Evolutionary conservation across 148 eudicot genomes (phyloP).

Genomic region (Euryodendron excelsum): DNA sequence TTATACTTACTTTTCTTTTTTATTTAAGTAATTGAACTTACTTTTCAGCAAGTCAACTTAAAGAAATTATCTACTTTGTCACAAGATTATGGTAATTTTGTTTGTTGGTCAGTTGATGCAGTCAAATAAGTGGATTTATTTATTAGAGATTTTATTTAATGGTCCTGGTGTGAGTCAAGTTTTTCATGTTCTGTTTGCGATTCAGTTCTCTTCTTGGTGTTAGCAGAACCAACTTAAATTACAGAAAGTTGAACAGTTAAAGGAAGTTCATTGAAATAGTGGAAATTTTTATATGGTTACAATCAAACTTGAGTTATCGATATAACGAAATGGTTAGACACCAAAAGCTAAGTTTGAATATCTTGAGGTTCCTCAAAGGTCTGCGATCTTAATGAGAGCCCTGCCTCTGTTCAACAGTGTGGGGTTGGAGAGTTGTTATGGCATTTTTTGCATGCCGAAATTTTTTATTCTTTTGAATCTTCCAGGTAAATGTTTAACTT

Average conservation of each 20-base stretch:
- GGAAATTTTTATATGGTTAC: neutral
- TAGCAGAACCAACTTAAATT: neutral
- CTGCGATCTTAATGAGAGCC: no score
- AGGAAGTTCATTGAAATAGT: neutral
- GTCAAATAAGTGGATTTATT: neutral
- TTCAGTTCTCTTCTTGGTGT: slow-evolving; percentile 3
- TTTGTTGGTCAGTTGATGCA: neutral
- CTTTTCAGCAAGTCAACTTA: neutral
- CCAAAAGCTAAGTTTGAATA: neutral
- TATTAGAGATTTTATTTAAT: neutral
- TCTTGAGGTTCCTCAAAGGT: no score
- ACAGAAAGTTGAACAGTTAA: neutral
- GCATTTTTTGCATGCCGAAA: neutral
- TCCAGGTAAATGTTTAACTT: neutral
- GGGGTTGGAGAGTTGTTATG: neutral
- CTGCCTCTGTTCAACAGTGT: neutral
- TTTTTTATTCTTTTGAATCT: slow-evolving; percentile 1
- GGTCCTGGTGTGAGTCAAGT: neutral
- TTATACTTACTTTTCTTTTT: no score
- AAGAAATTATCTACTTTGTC: neutral
- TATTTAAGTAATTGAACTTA: no score
- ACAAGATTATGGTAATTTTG: neutral
- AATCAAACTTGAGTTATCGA: neutral
- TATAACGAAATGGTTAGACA: no score
- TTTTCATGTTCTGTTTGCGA: neutral